These are phyloP conservation scores for Neurospora hispaniola DNA, from an alignment of 495 filamentous ascomycete species.

Conservation along the genomic window DNA sequence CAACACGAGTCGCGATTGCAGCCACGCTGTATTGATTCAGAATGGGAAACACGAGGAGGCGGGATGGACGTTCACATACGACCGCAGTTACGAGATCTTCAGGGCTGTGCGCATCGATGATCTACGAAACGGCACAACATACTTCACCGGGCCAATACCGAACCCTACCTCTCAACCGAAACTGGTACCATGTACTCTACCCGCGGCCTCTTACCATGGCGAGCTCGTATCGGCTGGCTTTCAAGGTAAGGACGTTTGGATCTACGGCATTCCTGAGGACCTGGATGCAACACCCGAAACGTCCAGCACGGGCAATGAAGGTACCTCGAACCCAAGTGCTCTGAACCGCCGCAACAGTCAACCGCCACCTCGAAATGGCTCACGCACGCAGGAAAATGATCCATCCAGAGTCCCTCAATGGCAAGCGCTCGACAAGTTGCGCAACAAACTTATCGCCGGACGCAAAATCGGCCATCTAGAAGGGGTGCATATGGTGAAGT, in stretches of 20 bases:
- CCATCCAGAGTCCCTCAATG: constrained; percentile 46
- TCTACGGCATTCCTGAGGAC: constrained; percentile 70
- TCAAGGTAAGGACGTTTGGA: constrained; percentile 59
- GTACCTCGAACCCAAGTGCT: constrained; percentile 12
- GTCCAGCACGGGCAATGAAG: constrained; percentile 17
- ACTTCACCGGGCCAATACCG: constrained; percentile 64
- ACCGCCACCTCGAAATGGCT: constrained; percentile 24
- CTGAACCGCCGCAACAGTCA: constrained; percentile 33
- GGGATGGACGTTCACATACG: constrained; percentile 71
- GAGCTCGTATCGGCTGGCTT: constrained; percentile 72
- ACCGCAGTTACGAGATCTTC: constrained; percentile 65
- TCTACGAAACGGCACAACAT: constrained; percentile 62
- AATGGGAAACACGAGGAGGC: constrained; percentile 60
- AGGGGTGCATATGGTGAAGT: constrained; percentile 49
- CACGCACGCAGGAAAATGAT: constrained; percentile 26
- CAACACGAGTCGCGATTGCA: constrained; percentile 62
- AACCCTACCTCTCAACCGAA: constrained; percentile 30
- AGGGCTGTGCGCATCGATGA: constrained; percentile 66
- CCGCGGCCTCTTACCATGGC: constrained; percentile 54
- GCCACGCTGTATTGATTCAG: constrained; percentile 64
- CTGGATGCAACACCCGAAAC: constrained; percentile 46
- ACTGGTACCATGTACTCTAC: constrained; percentile 55
- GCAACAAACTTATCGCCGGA: constrained; percentile 54
- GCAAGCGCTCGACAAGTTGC: constrained; percentile 56
- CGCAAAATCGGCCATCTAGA: constrained; percentile 44